Base-by-base conservation (phyloP, 495 filamentous ascomycete species). In the Penicillium nucicola region DNA sequence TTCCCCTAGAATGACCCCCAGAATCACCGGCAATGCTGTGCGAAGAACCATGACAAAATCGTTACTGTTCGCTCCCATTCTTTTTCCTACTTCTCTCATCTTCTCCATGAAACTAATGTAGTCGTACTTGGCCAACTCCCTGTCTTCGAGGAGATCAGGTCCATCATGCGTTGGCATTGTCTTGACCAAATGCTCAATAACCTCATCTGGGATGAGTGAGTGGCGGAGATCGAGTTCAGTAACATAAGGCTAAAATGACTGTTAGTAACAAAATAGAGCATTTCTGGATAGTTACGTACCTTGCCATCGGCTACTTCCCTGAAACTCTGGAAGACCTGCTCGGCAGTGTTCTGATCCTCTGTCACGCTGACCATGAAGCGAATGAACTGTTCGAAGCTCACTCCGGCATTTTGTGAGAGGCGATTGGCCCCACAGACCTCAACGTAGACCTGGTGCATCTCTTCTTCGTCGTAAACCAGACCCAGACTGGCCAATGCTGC, bases 331-430 rank as follows among this genome's bases (percentile, higher is more conserved):
- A 90, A 97, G 0, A 97, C 95, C 64, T 98, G 93, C 69, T 96
- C 93, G 17, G 93, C 95, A 14, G 90, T 95, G 60, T 97, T 96
- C 67, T 98, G 93, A 61, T 98, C 93, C 68, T 98, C 93, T 1
- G 95, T 97, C 33, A 96, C 92, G 57, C 91, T 89, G 7, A 98
- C 93, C 93, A 98, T 98, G 73, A 97, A 98, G 18, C 87, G 81
- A 68, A 98, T 98, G 65, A 98, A 98, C 68, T 97, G 95, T 72
- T 98, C 93, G 64, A 98, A 98, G 8, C 88, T 92, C 43, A 98
- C 93, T 51, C 85, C 79, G 18, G 68, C 69, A 48, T 70, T 72
- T 22, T 73, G 71, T 15, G 65, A 50, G 2, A 75, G 58, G 19
- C 70, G 58, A 17, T 51, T 54, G 7, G 64, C 58, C 5, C 71